phyloP scores from a whole-genome alignment of 441 rosid genomes.

The Oxalis stricta region DNA sequence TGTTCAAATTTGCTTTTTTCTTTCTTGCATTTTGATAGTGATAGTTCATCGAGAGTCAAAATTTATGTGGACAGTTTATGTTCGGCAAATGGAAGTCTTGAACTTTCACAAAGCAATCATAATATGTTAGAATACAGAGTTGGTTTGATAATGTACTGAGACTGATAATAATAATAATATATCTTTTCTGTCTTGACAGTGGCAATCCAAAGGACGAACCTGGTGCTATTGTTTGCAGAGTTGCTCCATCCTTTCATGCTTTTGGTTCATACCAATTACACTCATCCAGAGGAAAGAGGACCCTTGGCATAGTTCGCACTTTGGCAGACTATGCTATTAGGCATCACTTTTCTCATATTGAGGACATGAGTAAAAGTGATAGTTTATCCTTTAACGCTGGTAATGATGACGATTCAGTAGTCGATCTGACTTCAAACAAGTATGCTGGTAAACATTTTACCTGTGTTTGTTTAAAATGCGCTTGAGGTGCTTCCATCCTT shows the following conservation, averaged over 20 bases:
- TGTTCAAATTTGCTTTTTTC: too few species aligned
- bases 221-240: constrained; percentile 93
- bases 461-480: too few species aligned
- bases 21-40: neutral
- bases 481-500: too few species aligned
- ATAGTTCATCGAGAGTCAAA: too few species aligned
- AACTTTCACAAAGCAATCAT: neutral
- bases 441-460: constrained; percentile 64
- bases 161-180: constrained; percentile 1
- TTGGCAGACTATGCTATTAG: constrained; percentile 87
- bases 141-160: neutral
- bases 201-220: constrained; percentile 96
- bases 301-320: constrained; percentile 52
- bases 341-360: constrained; percentile 80
- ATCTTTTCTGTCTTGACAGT: constrained; percentile 24
- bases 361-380: constrained; percentile 69
- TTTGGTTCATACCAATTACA: constrained; percentile 90
- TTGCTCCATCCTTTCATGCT: constrained; percentile 73
- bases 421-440: constrained; percentile 86
- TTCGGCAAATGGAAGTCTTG: too few species aligned
- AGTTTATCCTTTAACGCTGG: constrained; percentile 79
- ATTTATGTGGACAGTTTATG: too few species aligned
- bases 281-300: constrained; percentile 84
- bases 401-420: constrained; percentile 57
- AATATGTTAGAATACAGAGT: neutral